Conservation (phyloP, 1,284 basidiomycete species). For the Malassezia japonica region DNA sequence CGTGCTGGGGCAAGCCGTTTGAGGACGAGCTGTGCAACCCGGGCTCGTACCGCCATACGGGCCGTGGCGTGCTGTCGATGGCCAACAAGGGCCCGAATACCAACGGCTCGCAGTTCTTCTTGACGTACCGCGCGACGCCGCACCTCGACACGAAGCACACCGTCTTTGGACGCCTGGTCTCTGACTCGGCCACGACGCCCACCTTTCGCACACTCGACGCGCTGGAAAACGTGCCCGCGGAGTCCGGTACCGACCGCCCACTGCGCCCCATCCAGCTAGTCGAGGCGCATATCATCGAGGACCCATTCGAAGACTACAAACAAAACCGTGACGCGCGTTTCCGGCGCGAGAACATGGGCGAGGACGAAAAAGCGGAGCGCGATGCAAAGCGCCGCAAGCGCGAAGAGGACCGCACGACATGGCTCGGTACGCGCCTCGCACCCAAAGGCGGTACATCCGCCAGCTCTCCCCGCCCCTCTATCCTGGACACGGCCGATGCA, state of each 20-base stretch:
- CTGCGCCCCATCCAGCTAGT: slow-evolving; percentile 62
- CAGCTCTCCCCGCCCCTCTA: neutral
- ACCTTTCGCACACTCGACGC: slow-evolving; percentile 60
- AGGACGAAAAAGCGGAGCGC: slow-evolving; percentile 21
- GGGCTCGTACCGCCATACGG: slow-evolving; percentile 33
- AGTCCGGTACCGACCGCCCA: slow-evolving; percentile 76
- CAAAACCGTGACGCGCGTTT: slow-evolving; percentile 18
- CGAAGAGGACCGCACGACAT: slow-evolving; percentile 40
- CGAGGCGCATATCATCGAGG: slow-evolving; percentile 27
- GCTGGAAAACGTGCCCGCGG: slow-evolving; percentile 69
- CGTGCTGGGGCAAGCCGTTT: slow-evolving; percentile 91
- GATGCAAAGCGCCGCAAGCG: slow-evolving; percentile 34
- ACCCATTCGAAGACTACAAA: slow-evolving; percentile 38
- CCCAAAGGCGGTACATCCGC: neutral
- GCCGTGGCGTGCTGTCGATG: slow-evolving; percentile 39
- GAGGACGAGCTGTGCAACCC: slow-evolving; percentile 69
- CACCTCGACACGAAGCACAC: slow-evolving; percentile 72
- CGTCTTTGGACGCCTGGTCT: slow-evolving; percentile 84
- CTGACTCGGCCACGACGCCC: slow-evolving; percentile 62
- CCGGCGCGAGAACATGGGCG: slow-evolving; percentile 23
- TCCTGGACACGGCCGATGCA: neutral
- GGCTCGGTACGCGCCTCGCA: slow-evolving; percentile 24
- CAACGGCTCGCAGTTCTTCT: slow-evolving; percentile 40
- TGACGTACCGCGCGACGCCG: slow-evolving; percentile 54
- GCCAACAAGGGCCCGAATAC: slow-evolving; percentile 42